A percentile compares a stretch with the other conserved stretches of the same genome.
phyloP scores from a whole-genome alignment of 2,329 filamentous ascomycete species.

The Fulvia fulva region DNA sequence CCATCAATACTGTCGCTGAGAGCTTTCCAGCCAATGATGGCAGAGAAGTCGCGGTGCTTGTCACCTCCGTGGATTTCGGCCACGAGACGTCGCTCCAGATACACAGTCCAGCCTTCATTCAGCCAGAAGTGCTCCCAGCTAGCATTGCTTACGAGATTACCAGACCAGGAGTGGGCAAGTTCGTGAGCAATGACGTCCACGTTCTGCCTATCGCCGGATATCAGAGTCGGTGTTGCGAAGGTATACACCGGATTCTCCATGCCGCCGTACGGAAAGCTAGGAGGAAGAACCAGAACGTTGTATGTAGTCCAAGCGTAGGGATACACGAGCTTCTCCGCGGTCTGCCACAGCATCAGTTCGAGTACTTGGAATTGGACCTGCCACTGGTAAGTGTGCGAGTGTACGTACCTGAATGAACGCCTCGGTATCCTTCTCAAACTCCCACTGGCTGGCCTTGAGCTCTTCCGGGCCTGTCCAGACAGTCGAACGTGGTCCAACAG shows the following conservation, averaged over 20 bases:
- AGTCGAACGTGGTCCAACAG: slow-evolving; percentile 77
- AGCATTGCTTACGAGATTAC: slow-evolving; percentile 74
- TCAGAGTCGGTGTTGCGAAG: slow-evolving; percentile 90
- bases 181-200: slow-evolving; percentile 95
- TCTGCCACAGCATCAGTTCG: slow-evolving; percentile 31
- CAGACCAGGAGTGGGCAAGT: slow-evolving; percentile 74
- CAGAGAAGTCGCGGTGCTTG: slow-evolving; percentile 83
- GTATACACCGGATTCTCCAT: slow-evolving; percentile 64
- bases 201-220: slow-evolving; percentile 78
- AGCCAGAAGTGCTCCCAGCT: slow-evolving; percentile 76
- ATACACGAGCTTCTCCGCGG: slow-evolving; percentile 75
- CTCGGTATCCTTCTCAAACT: slow-evolving; percentile 86
- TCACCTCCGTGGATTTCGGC: slow-evolving; percentile 73
- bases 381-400: too few species aligned
- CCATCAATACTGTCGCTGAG: slow-evolving; percentile 74
- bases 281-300: slow-evolving; percentile 85
- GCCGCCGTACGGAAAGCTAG: slow-evolving; percentile 84
- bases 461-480: slow-evolving; percentile 88
- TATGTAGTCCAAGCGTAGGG: slow-evolving; percentile 94
- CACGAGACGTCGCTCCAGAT: slow-evolving; percentile 82
- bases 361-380: too few species aligned
- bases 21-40: slow-evolving; percentile 93
- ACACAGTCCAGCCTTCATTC: slow-evolving; percentile 86
- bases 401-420: slow-evolving; percentile 69
- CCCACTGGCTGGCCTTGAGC: slow-evolving; percentile 78